phyloP scores from a whole-genome alignment of 2,329 filamentous ascomycete genomes.

The Diaporthe helianthi region DNA sequence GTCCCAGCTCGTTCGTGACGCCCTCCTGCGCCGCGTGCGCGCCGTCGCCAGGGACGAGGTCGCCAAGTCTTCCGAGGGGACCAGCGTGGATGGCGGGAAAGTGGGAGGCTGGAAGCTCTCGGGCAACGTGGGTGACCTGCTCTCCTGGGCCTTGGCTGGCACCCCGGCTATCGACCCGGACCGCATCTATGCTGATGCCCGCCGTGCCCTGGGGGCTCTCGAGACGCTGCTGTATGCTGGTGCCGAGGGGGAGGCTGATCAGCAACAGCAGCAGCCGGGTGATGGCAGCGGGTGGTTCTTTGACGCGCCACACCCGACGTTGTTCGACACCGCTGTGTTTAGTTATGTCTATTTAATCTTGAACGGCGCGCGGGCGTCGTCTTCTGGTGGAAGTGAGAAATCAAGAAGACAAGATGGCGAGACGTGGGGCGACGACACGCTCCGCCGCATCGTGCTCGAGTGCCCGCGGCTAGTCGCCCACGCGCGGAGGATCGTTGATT shows the following conservation, averaged over 20 bases:
- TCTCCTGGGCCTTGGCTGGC: constrained; percentile 44
- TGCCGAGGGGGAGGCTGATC: constrained; percentile 39
- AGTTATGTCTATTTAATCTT: constrained; percentile 86
- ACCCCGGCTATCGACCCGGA: constrained; percentile 42
- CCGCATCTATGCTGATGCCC: constrained; percentile 52
- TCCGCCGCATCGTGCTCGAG: constrained; percentile 57
- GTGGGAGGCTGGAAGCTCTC: background rate
- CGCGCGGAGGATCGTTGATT: constrained; percentile 52
- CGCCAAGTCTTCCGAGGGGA: constrained; percentile 58
- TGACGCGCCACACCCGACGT: constrained; percentile 59
- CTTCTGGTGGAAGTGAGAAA: constrained; percentile 56
- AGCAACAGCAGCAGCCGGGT: background rate
- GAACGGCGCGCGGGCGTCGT: constrained; percentile 44
- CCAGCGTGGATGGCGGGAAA: constrained; percentile 35
- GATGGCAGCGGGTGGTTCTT: constrained; percentile 56
- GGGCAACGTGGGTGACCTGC: constrained; percentile 28
- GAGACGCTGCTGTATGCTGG: constrained; percentile 46
- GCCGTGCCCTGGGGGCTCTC: constrained; percentile 55
- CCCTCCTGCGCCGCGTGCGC: constrained; percentile 71
- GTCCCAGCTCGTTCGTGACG: constrained; percentile 66
- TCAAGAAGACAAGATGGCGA: background rate
- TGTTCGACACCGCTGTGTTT: constrained; percentile 91
- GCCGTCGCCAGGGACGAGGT: constrained; percentile 78
- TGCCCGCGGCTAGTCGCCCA: constrained; percentile 71
- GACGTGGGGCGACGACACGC: constrained; percentile 54